Conservation (phyloP, 1,139 yeast genomes). For the Entelexis paramagnoliae region DNA sequence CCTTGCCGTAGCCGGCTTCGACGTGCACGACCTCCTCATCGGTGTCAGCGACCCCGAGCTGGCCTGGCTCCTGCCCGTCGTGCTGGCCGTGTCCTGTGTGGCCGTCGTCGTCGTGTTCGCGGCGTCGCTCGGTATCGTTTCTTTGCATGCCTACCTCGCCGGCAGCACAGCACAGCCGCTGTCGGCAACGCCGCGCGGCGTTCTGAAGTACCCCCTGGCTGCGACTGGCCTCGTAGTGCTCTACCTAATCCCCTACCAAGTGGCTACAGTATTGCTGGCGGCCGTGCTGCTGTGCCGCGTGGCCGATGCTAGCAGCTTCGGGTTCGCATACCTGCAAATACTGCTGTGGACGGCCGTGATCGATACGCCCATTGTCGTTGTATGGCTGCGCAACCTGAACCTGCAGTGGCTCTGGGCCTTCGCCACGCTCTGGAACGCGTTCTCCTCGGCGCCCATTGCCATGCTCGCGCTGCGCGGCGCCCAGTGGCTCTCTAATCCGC, state of each 20-base stretch:
- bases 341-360: constrained; percentile 31
- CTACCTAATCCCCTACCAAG: constrained; percentile 29
- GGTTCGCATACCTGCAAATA: constrained; percentile 25
- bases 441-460: constrained; percentile 29
- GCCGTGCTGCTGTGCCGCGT: constrained; percentile 17
- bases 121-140: constrained; percentile 1
- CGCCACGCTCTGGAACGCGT: constrained; percentile 29
- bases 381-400: constrained; percentile 32
- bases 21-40: constrained; percentile 22
- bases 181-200: neutral
- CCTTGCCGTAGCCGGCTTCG: constrained; percentile 16
- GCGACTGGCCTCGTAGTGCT: constrained; percentile 4
- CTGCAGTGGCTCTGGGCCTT: constrained; percentile 29
- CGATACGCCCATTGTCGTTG: constrained; percentile 31
- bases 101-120: constrained; percentile 13
- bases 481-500: constrained; percentile 3
- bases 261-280: constrained; percentile 31
- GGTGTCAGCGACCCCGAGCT: constrained; percentile 21
- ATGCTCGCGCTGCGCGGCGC: constrained; percentile 20
- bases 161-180: neutral
- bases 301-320: constrained; percentile 19
- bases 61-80: constrained; percentile 19
- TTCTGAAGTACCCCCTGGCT: neutral
- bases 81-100: constrained; percentile 14
- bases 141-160: neutral